Percentiles rank a stretch among this genome's conserved stretches.
Conservation (phyloP, 495 filamentous ascomycete genomes). For the Oleoguttula mirabilis region DNA sequence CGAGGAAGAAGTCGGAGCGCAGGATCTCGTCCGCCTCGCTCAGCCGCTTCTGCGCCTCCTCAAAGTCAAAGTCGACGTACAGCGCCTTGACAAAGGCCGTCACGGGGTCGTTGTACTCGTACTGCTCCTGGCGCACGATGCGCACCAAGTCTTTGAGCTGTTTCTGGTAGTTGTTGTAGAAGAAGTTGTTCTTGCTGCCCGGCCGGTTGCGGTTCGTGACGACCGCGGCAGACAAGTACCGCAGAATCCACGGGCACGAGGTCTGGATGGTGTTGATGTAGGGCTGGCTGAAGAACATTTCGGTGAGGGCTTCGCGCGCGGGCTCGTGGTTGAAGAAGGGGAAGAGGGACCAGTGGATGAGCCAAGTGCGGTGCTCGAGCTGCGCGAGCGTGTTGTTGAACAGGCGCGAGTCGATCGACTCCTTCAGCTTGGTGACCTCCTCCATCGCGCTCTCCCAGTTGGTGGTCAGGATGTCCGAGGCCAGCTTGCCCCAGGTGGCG, state of each 20-base stretch:
- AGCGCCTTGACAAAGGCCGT: slow-evolving; percentile 93
- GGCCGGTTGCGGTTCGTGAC: slow-evolving; percentile 84
- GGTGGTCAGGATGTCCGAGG: slow-evolving; percentile 80
- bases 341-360: slow-evolving; percentile 97
- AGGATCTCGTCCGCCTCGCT: slow-evolving; percentile 83
- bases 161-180: slow-evolving; percentile 71
- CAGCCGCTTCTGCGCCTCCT: slow-evolving; percentile 90
- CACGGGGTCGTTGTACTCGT: slow-evolving; percentile 93
- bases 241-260: slow-evolving; percentile 88
- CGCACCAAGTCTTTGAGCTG: slow-evolving; percentile 94
- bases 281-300: slow-evolving; percentile 87
- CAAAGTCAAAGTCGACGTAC: slow-evolving; percentile 96
- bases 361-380: slow-evolving; percentile 86
- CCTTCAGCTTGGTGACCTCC: slow-evolving; percentile 86
- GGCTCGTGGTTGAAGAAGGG: slow-evolving; percentile 97
- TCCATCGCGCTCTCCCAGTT: slow-evolving; percentile 96
- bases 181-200: slow-evolving; percentile 13
- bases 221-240: slow-evolving; percentile 88
- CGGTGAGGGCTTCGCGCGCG: slow-evolving; percentile 78
- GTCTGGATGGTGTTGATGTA: slow-evolving; percentile 99
- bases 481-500: slow-evolving; percentile 93
- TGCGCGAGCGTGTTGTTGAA: slow-evolving; percentile 93
- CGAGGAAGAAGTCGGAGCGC: slow-evolving; percentile 89
- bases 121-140: slow-evolving; percentile 87
- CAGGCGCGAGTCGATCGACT: slow-evolving; percentile 74